Conservation (phyloP, 179 eudicot genomes). For the Corrigiola litoralis region DNA sequence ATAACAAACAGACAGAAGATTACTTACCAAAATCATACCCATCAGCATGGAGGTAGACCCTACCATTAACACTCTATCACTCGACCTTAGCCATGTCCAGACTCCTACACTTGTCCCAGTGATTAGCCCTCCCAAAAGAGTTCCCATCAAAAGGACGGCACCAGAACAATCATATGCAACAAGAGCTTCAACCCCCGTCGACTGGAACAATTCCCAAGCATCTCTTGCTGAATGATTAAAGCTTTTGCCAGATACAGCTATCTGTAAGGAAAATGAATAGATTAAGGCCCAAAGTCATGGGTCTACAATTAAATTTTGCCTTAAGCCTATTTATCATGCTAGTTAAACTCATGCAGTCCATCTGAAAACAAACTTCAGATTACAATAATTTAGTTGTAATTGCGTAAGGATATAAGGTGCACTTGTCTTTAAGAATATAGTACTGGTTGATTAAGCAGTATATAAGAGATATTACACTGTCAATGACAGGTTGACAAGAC, state of each 20-base stretch:
- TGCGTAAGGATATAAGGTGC: background rate
- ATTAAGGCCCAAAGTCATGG: no score
- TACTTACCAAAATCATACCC: conserved; percentile 92
- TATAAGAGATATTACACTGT: background rate
- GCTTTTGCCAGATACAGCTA: conserved; percentile 94
- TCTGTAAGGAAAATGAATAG: conserved; percentile 31
- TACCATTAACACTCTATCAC: conserved; percentile 71
- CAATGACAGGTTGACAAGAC: background rate
- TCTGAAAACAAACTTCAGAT: background rate
- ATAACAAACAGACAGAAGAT: background rate
- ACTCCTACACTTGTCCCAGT: conserved; percentile 89
- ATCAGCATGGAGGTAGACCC: conserved; percentile 92
- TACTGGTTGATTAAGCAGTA: background rate
- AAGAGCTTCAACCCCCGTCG: conserved; percentile 94
- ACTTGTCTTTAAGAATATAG: background rate
- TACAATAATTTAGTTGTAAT: background rate
- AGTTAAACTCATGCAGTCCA: background rate
- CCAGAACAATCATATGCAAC: conserved; percentile 97
- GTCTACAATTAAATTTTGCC: no score
- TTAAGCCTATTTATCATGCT: background rate
- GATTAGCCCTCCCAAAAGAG: conserved; percentile 82
- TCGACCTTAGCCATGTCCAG: conserved; percentile 68
- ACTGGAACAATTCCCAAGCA: conserved; percentile 97
- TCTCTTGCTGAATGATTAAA: conserved; percentile 95
- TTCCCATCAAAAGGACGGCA: conserved; percentile 87